A percentile compares a stretch with the other conserved stretches of the same genome.
These are phyloP conservation scores for Cyberlindnera bimundalis DNA, from an alignment of 805 yeast genomes.

Conservation along the genomic window DNA sequence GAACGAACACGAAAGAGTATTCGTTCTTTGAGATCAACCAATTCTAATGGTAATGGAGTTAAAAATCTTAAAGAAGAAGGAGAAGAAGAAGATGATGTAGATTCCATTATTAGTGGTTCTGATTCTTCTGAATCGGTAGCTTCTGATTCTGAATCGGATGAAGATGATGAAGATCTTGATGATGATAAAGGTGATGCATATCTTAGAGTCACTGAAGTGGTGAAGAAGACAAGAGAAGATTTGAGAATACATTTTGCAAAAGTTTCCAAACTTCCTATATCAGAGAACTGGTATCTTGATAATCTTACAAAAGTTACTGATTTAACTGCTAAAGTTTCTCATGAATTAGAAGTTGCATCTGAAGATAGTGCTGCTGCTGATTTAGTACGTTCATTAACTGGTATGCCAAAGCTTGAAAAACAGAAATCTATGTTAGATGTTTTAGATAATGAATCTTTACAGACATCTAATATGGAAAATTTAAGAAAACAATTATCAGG, in stretches of 20 bases:
- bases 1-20: neutral
- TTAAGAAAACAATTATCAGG: constrained; percentile 9
- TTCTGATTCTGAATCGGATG: constrained; percentile 12
- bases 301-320: constrained; percentile 25
- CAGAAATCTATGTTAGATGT: constrained; percentile 28
- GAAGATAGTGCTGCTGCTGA: constrained; percentile 33
- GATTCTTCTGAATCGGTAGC: neutral
- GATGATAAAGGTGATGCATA: constrained; percentile 5
- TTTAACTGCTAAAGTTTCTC: constrained; percentile 19
- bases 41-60: neutral
- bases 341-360: constrained; percentile 31
- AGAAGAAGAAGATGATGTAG: constrained; percentile 2
- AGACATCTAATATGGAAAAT: neutral
- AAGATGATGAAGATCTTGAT: neutral
- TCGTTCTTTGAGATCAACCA: neutral
- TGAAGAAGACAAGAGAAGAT: constrained; percentile 6
- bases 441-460: constrained; percentile 7
- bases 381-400: constrained; percentile 40
- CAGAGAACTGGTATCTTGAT: constrained; percentile 6
- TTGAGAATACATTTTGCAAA: constrained; percentile 4
- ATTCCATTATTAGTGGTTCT: neutral
- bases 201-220: constrained; percentile 4
- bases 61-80: neutral
- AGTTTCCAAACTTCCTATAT: neutral
- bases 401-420: constrained; percentile 27